Conservation (phyloP, 371 early-diverging fungal species). For the Racocetra persica region DNA sequence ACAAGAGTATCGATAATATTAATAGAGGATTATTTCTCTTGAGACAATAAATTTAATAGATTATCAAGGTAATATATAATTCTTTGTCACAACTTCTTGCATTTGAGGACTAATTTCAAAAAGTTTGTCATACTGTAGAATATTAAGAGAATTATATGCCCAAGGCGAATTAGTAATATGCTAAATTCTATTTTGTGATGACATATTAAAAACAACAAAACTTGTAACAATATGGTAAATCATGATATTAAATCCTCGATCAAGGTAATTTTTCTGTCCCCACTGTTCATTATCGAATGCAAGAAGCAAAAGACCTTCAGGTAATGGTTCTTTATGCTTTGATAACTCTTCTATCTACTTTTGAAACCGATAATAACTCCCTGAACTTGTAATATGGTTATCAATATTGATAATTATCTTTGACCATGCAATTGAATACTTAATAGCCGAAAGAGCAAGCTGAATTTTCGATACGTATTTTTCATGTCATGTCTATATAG, state of each 20-base stretch:
- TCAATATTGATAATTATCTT: too few relatives aligned
- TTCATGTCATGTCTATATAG: too few relatives aligned
- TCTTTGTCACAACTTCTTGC: slow-evolving; percentile 19
- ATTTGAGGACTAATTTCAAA: slow-evolving; percentile 23
- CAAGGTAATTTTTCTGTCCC: slow-evolving; percentile 36
- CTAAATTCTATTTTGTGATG: slow-evolving; percentile 26
- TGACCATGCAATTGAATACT: too few relatives aligned
- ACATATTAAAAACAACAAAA: slow-evolving; percentile 33
- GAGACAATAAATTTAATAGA: slow-evolving; percentile 8
- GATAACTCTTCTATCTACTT: too few relatives aligned
- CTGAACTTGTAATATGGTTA: too few relatives aligned
- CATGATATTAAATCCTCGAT: slow-evolving; percentile 29
- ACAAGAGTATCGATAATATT: slow-evolving; percentile 8
- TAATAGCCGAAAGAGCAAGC: too few relatives aligned
- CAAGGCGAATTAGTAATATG: too few relatives aligned
- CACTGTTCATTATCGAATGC: too few relatives aligned
- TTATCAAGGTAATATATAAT: slow-evolving; percentile 31
- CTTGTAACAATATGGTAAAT: slow-evolving; percentile 32
- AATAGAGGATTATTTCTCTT: slow-evolving; percentile 32
- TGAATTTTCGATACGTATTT: too few relatives aligned
- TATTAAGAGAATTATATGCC: slow-evolving; percentile 26
- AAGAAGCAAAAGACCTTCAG: too few relatives aligned
- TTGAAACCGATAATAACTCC: too few relatives aligned
- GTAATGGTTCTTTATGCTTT: too few relatives aligned
- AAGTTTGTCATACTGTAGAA: slow-evolving; percentile 33